phyloP scores from a whole-genome alignment of 1,284 basidiomycete genomes.

The Ganoderma multipileum region DNA sequence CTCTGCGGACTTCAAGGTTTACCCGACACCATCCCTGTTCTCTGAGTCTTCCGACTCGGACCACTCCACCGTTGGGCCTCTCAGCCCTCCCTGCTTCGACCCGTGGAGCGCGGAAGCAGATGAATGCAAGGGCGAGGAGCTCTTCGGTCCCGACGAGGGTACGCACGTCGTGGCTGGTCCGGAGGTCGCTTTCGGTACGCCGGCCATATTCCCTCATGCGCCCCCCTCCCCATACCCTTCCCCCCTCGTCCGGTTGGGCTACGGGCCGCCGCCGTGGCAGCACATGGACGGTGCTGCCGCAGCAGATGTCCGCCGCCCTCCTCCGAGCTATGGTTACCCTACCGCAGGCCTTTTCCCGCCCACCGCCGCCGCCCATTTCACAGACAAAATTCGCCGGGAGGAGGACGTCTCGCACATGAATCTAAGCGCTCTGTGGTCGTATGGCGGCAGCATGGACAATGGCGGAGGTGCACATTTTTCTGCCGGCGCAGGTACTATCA shows the following conservation, averaged over 20 bases:
- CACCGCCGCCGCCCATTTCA: neutral
- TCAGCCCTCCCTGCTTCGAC: neutral
- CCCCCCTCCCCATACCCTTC: neutral
- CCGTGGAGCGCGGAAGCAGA: neutral
- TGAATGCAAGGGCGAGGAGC: neutral
- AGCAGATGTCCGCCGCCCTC: neutral
- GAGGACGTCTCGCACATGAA: neutral
- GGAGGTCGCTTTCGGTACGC: neutral
- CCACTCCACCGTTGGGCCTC: neutral
- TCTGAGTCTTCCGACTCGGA: neutral
- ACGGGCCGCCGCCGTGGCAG: conserved; percentile 10
- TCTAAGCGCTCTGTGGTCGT: neutral
- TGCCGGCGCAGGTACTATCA: neutral
- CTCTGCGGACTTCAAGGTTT: neutral
- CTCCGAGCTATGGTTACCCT: neutral
- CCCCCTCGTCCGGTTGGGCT: neutral
- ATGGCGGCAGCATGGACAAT: neutral
- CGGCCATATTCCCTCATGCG: neutral
- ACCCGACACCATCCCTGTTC: neutral
- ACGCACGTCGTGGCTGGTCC: too few relatives aligned
- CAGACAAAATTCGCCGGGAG: neutral
- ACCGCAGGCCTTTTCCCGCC: neutral
- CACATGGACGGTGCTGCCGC: neutral
- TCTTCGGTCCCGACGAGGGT: neutral
- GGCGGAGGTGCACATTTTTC: too few relatives aligned